Evolutionary conservation across 441 rosid species (phyloP).

Genomic region (Eutrema salsugineum): DNA sequence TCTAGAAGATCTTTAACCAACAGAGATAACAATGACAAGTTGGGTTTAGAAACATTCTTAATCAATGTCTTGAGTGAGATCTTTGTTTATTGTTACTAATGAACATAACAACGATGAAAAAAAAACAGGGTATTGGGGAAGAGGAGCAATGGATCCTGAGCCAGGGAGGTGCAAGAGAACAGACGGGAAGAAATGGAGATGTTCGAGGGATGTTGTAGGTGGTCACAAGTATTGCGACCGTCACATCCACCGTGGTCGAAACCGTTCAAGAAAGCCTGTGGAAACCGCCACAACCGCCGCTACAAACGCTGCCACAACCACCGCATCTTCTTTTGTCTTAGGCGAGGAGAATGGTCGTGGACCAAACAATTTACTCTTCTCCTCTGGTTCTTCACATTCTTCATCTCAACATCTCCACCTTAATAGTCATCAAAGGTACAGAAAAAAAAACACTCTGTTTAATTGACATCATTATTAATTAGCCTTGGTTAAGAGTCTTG

Average conservation of each 20-base stretch:
- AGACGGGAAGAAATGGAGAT: constrained; percentile 72
- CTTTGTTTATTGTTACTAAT: constrained; percentile 31
- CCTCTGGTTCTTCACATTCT: constrained; percentile 47
- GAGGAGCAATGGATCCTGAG: constrained; percentile 62
- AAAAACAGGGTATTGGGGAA: constrained; percentile 67
- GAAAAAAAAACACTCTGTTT: not conserved
- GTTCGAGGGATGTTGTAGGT: constrained; percentile 60
- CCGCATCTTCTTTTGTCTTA: constrained; percentile 24
- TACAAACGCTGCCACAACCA: constrained; percentile 7
- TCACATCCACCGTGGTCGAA: constrained; percentile 79
- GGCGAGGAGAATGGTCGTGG: constrained; percentile 18
- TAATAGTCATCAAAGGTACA: constrained; percentile 48
- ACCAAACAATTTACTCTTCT: constrained; percentile 35
- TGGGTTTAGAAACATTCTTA: not conserved
- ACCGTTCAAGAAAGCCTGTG: constrained; percentile 96
- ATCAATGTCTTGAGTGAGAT: constrained; percentile 1
- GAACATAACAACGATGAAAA: not conserved
- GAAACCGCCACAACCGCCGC: constrained; percentile 43
- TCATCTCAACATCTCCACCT: constrained; percentile 51
- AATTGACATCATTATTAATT: not conserved
- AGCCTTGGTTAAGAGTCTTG: not conserved
- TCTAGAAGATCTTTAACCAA: not conserved
- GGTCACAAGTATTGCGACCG: constrained; percentile 81
- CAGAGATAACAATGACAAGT: not conserved
- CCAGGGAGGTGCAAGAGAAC: constrained; percentile 70